These are phyloP conservation scores for Plasmodium coatneyi DNA, from an alignment of 169 alveolate genomes.

Conservation along the genomic window DNA sequence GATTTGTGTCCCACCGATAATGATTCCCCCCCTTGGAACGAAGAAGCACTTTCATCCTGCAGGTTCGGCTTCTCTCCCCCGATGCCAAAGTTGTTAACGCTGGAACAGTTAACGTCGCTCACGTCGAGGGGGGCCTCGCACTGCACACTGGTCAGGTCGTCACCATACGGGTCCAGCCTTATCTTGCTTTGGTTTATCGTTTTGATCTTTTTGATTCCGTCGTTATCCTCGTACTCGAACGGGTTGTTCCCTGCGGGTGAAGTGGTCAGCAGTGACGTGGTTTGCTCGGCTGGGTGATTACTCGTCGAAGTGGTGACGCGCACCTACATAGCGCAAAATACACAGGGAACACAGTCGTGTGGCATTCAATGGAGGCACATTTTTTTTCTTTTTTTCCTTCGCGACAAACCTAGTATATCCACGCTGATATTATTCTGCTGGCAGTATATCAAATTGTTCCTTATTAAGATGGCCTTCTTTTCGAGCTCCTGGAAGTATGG, in stretches of 20 bases:
- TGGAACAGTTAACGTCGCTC: slow-evolving; percentile 59
- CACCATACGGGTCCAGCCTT: slow-evolving; percentile 3
- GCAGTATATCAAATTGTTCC: slow-evolving; percentile 53
- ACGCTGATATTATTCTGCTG: slow-evolving; percentile 62
- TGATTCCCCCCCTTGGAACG: neutral
- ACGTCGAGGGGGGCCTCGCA: slow-evolving; percentile 36
- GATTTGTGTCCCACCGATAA: neutral
- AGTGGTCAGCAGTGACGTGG: neutral
- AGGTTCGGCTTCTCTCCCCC: neutral
- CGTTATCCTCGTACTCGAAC: slow-evolving; percentile 39
- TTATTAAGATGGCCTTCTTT: slow-evolving; percentile 63
- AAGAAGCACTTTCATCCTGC: slow-evolving; percentile 14
- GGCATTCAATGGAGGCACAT: neutral
- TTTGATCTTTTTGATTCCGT: slow-evolving; percentile 46
- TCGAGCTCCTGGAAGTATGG: slow-evolving; percentile 69
- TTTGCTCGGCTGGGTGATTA: neutral
- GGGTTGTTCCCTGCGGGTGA: slow-evolving; percentile 23
- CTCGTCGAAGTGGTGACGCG: neutral
- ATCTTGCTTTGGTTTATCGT: slow-evolving; percentile 18
- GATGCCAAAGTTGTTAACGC: slow-evolving; percentile 9
- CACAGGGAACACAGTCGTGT: neutral
- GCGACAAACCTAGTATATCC: slow-evolving; percentile 56
- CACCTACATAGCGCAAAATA: neutral
- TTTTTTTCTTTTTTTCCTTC: neutral
- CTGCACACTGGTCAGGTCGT: slow-evolving; percentile 9